phyloP scores from a whole-genome alignment of 768 basidiomycete genomes.

The Podaxis pistillaris region DNA sequence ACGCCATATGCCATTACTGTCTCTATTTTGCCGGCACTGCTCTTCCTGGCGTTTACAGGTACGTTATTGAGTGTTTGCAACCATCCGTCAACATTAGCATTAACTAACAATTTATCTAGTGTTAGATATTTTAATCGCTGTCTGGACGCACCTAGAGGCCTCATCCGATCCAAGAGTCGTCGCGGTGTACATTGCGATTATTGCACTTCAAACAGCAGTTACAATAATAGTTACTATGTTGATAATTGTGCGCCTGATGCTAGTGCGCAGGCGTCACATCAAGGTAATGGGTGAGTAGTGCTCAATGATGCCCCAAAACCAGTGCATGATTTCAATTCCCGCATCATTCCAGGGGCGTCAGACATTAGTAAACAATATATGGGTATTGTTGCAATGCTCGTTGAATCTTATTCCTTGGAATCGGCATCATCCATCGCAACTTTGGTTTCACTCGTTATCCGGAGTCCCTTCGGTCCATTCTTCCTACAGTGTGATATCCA shows the following conservation, averaged over 20 bases:
- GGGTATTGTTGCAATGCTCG: neutral
- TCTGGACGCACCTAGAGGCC: neutral
- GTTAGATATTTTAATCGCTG: neutral
- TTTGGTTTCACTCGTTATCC: neutral
- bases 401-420: constrained; percentile 1
- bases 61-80: neutral
- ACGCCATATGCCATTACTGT: neutral
- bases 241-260: neutral
- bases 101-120: neutral
- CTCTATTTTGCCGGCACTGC: neutral
- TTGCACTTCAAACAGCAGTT: neutral
- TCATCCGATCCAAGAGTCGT: neutral
- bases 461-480: neutral
- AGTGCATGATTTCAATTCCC: neutral
- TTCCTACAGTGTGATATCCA: neutral
- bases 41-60: neutral
- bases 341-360: neutral
- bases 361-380: neutral
- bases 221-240: neutral
- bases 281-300: neutral
- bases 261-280: neutral
- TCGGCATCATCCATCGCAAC: neutral
- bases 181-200: neutral
- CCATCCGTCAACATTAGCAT: neutral
- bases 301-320: neutral